phyloP scores from a whole-genome alignment of 352 stramenopile species.

The Phytophthora sp. region DNA sequence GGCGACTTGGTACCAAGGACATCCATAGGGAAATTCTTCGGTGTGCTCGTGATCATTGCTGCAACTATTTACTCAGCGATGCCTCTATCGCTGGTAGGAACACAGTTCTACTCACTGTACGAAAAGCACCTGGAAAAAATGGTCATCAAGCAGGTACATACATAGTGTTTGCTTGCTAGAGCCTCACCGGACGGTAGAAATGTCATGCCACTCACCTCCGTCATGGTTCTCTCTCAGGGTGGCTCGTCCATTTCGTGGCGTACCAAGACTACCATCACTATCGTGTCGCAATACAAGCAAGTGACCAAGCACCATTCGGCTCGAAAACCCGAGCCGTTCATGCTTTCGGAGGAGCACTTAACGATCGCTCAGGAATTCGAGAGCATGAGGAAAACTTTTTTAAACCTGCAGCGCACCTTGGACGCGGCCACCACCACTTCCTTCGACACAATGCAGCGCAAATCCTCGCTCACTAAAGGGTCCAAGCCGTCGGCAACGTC shows the following conservation, averaged over 20 bases:
- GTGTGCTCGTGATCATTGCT: conserved; percentile 67
- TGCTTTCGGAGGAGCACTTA: conserved; percentile 53
- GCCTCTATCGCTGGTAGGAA: conserved; percentile 75
- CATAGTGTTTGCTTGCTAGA: background rate
- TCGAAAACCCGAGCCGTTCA: conserved; percentile 35
- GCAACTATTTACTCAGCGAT: conserved; percentile 78
- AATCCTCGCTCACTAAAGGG: conserved; percentile 23
- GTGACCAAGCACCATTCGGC: background rate
- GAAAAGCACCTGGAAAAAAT: conserved; percentile 71
- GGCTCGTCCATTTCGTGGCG: conserved; percentile 64
- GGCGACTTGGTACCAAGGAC: conserved; percentile 72
- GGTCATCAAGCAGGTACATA: conserved; percentile 56
- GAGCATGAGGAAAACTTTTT: conserved; percentile 53
- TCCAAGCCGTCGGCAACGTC: conserved; percentile 18
- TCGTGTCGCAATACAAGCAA: conserved; percentile 33
- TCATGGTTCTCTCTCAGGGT: too few relatives aligned
- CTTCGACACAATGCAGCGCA: conserved; percentile 38
- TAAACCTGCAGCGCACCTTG: conserved; percentile 59
- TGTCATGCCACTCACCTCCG: too few relatives aligned
- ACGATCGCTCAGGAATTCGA: conserved; percentile 51
- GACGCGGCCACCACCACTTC: conserved; percentile 47
- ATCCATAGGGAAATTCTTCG: conserved; percentile 67
- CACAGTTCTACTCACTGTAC: conserved; percentile 76
- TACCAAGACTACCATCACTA: conserved; percentile 43
- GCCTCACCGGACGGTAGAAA: background rate